Evolutionary conservation across 2,329 filamentous ascomycete species (phyloP).

Genomic region (Beauveria rudraprayagi): DNA sequence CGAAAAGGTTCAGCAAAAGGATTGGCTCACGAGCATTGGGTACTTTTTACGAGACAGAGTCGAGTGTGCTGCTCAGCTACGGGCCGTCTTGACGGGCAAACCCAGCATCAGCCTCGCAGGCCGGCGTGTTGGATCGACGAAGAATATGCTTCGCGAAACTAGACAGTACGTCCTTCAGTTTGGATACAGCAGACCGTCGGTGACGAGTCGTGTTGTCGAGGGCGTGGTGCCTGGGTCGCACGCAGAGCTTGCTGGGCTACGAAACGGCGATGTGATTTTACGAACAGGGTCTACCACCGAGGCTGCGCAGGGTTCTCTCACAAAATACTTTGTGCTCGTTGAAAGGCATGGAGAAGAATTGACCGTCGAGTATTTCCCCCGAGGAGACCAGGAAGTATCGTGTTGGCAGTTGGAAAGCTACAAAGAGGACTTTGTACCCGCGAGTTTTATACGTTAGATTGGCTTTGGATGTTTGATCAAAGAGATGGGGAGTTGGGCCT

Average conservation of each 20-base stretch:
- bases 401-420: conserved; percentile 11
- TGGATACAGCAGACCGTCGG: conserved; percentile 3
- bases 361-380: neutral
- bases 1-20: conserved; percentile 1
- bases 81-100: neutral
- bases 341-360: neutral
- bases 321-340: conserved; percentile 1
- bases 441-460: conserved; percentile 1
- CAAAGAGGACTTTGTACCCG: conserved; percentile 10
- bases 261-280: conserved; percentile 7
- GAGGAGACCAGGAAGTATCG: neutral
- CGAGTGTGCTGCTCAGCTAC: conserved; percentile 2
- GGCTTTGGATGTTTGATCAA: neutral
- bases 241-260: conserved; percentile 4
- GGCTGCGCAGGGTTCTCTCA: neutral
- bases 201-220: neutral
- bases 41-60: neutral
- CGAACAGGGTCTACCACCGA: neutral
- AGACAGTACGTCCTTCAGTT: neutral
- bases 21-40: conserved; percentile 3
- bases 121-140: conserved; percentile 6
- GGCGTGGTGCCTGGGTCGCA: conserved; percentile 2
- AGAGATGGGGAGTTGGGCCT: neutral
- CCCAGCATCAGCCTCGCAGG: conserved; percentile 4
- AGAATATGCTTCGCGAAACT: conserved; percentile 8